Conservation (phyloP, 495 filamentous ascomycete species). For the Durotheca rogersii region DNA sequence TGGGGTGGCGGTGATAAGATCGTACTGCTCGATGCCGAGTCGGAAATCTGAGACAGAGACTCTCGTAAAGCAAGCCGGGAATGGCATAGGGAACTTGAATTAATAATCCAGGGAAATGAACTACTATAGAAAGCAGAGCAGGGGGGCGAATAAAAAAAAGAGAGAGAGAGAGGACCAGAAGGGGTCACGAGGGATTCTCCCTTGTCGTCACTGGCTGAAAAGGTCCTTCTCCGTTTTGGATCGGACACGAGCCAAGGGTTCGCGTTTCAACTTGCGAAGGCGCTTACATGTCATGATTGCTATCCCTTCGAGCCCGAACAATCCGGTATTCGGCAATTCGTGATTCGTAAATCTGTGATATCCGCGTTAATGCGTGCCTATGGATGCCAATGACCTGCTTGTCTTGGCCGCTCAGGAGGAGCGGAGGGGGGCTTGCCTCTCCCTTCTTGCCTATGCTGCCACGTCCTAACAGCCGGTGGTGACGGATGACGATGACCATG, state of each 20-base stretch:
- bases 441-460: background rate
- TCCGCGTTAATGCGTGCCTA: too few relatives aligned
- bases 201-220: constrained; percentile 17
- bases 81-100: constrained; percentile 17
- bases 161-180: constrained; percentile 7
- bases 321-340: background rate
- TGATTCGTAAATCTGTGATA: too few relatives aligned
- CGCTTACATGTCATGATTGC: too few relatives aligned
- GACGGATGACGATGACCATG: background rate
- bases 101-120: too few relatives aligned
- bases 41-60: constrained; percentile 24
- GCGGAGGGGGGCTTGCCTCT: background rate
- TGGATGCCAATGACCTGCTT: too few relatives aligned
- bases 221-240: constrained; percentile 14
- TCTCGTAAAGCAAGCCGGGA: constrained; percentile 21
- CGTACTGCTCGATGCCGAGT: constrained; percentile 12
- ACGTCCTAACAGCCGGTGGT: background rate
- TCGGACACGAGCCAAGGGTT: constrained; percentile 32
- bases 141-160: constrained; percentile 14
- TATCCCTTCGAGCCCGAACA: too few relatives aligned
- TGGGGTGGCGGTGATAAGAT: constrained; percentile 23
- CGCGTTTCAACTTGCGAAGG: constrained; percentile 29
- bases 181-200: background rate
- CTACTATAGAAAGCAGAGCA: too few relatives aligned
- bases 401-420: too few relatives aligned